phyloP scores from a whole-genome alignment of 495 filamentous ascomycete species.

The Apodospora peruviana region DNA sequence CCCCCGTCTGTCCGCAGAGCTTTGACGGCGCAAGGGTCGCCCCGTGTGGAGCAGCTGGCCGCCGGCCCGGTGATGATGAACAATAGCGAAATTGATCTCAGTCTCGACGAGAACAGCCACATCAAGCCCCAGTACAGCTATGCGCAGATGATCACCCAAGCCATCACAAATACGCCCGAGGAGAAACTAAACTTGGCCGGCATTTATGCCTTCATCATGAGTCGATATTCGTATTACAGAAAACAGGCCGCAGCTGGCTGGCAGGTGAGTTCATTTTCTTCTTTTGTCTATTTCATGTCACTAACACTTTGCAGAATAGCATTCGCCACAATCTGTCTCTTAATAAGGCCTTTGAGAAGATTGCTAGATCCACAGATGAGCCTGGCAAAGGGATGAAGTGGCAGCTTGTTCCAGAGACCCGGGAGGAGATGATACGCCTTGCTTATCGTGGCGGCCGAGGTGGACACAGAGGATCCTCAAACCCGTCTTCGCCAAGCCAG shows the following conservation, averaged over 20 bases:
- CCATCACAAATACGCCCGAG: slow-evolving; percentile 76
- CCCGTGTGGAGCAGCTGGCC: slow-evolving; percentile 30
- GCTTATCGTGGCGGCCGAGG: slow-evolving; percentile 48
- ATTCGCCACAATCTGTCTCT: slow-evolving; percentile 94
- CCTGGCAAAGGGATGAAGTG: slow-evolving; percentile 99
- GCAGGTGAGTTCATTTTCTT: slow-evolving; percentile 57
- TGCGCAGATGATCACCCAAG: slow-evolving; percentile 94
- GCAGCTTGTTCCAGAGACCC: slow-evolving; percentile 75
- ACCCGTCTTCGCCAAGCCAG: slow-evolving; percentile 51
- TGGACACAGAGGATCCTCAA: slow-evolving; percentile 52
- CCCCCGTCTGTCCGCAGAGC: slow-evolving; percentile 47
- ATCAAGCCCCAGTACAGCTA: slow-evolving; percentile 95
- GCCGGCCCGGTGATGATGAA: slow-evolving; percentile 44
- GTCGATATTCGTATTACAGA: slow-evolving; percentile 85
- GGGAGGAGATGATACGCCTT: slow-evolving; percentile 59
- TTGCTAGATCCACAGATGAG: slow-evolving; percentile 85
- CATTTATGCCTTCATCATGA: slow-evolving; percentile 89
- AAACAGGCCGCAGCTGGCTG: slow-evolving; percentile 69
- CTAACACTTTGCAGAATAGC: slow-evolving; percentile 62
- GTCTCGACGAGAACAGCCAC: slow-evolving; percentile 72
- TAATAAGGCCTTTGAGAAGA: slow-evolving; percentile 88
- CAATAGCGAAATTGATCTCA: slow-evolving; percentile 67
- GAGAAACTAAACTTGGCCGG: slow-evolving; percentile 81
- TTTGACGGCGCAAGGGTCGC: slow-evolving; percentile 34
- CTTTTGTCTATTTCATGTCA: not conserved